phyloP scores from a whole-genome alignment of 2,329 filamentous ascomycete genomes.

The Fusarium armeniacum region DNA sequence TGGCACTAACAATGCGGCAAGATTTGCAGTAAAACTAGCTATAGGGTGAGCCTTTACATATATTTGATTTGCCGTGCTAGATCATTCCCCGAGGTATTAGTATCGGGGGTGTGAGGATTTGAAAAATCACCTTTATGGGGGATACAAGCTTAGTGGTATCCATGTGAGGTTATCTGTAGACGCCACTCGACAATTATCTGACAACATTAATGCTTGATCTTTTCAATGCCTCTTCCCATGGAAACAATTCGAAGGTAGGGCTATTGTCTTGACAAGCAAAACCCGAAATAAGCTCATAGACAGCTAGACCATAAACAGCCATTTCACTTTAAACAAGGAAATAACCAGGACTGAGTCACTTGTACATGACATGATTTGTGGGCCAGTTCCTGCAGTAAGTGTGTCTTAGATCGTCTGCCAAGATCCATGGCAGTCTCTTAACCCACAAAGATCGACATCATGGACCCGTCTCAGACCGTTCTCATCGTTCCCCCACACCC shows the following conservation, averaged over 20 bases:
- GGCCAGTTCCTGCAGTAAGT: neutral
- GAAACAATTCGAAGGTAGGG: fast-evolving
- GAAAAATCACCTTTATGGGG: neutral
- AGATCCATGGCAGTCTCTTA: neutral
- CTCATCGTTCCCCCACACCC: neutral
- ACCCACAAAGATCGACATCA: neutral
- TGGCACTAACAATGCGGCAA: neutral
- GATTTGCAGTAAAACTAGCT: neutral
- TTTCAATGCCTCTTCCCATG: neutral
- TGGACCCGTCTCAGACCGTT: slow-evolving; percentile 10
- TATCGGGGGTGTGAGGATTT: neutral
- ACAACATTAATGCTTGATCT: neutral
- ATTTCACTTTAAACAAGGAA: neutral
- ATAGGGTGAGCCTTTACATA: neutral
- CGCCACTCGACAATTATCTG: no score
- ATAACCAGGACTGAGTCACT: neutral
- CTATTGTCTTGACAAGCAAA: neutral
- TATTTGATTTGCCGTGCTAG: neutral
- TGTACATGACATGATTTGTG: neutral
- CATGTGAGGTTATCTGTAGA: neutral
- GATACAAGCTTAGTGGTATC: fast-evolving
- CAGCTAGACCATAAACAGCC: neutral
- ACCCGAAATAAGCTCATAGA: no score
- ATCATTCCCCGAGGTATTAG: fast-evolving
- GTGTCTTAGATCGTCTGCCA: neutral